phyloP scores from a whole-genome alignment of 257 asterid species.

The Solanum gracilifrons region DNA sequence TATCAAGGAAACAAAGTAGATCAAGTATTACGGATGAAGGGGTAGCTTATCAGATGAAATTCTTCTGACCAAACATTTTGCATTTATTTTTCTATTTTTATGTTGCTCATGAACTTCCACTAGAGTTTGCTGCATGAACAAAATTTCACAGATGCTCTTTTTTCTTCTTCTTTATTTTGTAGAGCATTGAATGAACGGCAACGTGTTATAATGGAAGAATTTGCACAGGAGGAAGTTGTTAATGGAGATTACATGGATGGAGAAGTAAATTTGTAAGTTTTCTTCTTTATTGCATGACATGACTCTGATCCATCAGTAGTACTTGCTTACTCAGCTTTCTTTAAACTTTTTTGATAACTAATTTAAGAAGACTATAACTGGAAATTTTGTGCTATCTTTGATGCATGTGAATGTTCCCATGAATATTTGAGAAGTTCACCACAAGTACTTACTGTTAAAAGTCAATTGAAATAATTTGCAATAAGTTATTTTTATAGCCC shows the following conservation, averaged over 20 bases:
- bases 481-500: neutral
- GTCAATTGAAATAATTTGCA: neutral
- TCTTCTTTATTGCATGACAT: neutral
- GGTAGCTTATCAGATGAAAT: neutral
- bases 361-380: neutral
- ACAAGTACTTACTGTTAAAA: neutral
- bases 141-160: neutral
- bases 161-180: constrained; percentile 1
- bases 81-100: neutral
- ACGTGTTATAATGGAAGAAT: constrained; percentile 73
- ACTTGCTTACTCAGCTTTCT: neutral
- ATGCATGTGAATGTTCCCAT: neutral
- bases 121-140: neutral
- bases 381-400: neutral
- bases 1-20: neutral
- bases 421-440: neutral
- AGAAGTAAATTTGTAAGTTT: constrained; percentile 54
- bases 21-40: neutral
- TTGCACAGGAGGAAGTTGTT: constrained; percentile 54
- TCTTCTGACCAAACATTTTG: neutral
- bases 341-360: neutral
- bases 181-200: constrained; percentile 58
- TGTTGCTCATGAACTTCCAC: neutral
- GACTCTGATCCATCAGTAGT: neutral
- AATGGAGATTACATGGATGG: constrained; percentile 22